phyloP scores from a whole-genome alignment of 140 eudicot species.

The Senecio squalidus region DNA sequence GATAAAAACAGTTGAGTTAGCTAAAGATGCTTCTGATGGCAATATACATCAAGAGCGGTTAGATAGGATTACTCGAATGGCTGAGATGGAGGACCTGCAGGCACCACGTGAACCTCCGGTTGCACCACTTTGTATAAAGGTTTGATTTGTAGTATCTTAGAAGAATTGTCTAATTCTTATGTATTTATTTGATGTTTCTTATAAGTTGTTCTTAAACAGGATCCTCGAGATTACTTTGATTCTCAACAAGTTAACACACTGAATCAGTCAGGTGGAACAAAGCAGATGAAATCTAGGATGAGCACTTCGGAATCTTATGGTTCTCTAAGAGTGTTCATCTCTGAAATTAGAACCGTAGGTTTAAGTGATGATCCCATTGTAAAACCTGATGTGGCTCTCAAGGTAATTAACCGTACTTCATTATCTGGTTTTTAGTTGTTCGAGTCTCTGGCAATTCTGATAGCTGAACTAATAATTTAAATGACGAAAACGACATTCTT shows the following conservation, averaged over 20 bases:
- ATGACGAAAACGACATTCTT: no score
- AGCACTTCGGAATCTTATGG: conserved; percentile 68
- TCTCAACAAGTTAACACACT: conserved; percentile 86
- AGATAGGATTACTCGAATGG: conserved; percentile 54
- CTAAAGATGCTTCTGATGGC: conserved; percentile 56
- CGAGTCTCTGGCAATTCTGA: no score
- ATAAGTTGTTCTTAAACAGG: conserved; percentile 42
- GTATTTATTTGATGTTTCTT: conserved; percentile 9
- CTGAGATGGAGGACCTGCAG: conserved; percentile 97
- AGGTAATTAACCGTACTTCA: conserved; percentile 43
- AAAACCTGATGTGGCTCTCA: conserved; percentile 63
- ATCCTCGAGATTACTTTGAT: conserved; percentile 95
- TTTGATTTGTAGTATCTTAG: conserved; percentile 20
- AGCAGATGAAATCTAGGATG: conserved; percentile 39
- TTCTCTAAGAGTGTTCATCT: conserved; percentile 42
- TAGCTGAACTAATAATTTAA: no score
- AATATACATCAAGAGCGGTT: conserved; percentile 49
- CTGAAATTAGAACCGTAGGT: conserved; percentile 56
- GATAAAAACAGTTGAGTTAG: conserved; percentile 62
- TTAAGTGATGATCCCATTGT: conserved; percentile 56
- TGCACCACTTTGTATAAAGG: conserved; percentile 93
- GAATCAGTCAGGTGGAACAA: conserved; percentile 45
- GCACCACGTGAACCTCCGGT: conserved; percentile 92
- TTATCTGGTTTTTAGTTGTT: no score
- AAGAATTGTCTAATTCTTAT: not conserved